Conservation (phyloP, 345 rosid species). For the Gossypioides kirkii region DNA sequence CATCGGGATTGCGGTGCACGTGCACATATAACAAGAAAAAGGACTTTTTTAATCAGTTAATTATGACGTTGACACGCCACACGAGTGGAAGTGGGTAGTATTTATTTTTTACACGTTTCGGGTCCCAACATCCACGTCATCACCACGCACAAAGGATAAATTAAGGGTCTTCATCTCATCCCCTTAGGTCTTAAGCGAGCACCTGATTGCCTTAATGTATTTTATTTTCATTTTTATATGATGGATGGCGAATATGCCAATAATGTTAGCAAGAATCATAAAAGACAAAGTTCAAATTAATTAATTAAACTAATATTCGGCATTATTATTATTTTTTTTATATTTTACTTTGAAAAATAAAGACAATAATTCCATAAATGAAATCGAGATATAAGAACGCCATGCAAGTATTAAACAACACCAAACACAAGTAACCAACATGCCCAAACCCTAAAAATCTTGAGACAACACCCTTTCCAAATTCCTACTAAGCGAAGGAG, state of each 20-base stretch:
- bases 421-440: too few relatives aligned
- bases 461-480: too few relatives aligned
- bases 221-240: not conserved
- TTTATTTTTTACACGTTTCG: not conserved
- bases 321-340: not conserved
- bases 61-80: slow-evolving; percentile 29
- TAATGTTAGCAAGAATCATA: slow-evolving; percentile 7
- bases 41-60: not conserved
- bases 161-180: slow-evolving; percentile 24
- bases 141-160: slow-evolving; percentile 19
- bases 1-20: slow-evolving; percentile 37
- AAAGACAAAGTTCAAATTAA: slow-evolving; percentile 19
- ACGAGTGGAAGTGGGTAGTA: slow-evolving; percentile 23
- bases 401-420: too few relatives aligned
- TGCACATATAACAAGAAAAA: slow-evolving; percentile 15
- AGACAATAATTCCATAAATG: too few relatives aligned
- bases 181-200: not conserved
- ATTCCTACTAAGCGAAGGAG: too few relatives aligned
- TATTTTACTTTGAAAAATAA: not conserved
- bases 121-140: slow-evolving; percentile 22
- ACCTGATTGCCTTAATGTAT: not conserved
- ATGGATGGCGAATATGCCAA: not conserved
- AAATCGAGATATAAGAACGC: too few relatives aligned
- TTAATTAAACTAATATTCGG: not conserved
- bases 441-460: too few relatives aligned